Evolutionary conservation across 2,329 filamentous ascomycete genomes (phyloP), one percentile per base, ranked within the genome.

Genomic region (Albifimbria verrucaria): DNA sequence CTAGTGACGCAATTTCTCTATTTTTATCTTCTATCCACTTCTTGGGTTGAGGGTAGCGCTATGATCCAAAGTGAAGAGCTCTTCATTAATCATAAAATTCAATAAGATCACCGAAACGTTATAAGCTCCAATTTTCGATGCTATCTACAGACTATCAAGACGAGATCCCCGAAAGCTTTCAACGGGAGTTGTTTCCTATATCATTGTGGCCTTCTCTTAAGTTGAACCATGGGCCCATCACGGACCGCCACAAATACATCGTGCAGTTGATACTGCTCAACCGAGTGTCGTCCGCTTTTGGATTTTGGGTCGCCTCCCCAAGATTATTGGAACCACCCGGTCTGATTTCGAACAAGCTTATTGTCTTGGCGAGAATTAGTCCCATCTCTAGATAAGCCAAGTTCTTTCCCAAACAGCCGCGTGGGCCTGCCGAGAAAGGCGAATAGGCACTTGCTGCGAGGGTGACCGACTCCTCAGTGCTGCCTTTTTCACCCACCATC

Each of bases 381-480:
- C 48, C 59, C 49, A 59, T 59, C 44, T 59, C 57, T 6, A 59
- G 42, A 26, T 59, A 59, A n/a, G 57, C 57, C 23, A 59, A 20
- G 18, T 59, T 59, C 45, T 59, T 59, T 2, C 57, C 57, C 15
- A 57, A 28, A 23, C 57, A 59, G 7, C 52, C 52, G 18, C 55
- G 55, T 9, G 57, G 55, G 1, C 57, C 57, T 39, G 25, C 17
- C 4, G 57, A 59, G 20, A 59, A 59, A 7, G 57, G 46, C 25
- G 48, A 49, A 46, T 49, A 59, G 2, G 48, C 57, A 4, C 49
- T 55, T 9, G 53, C 50, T 3, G 57, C 55, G 18, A 49, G 32
- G 9, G 52, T 48, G 12, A 59, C 47, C 12, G 43, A 49, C 32
- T 54, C 45, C 1, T 24, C 21, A 3, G 55, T 53, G 10, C 24